Evolutionary conservation across 768 basidiomycete genomes (phyloP), one percentile per base, ranked within the genome.

Genomic region (Mycena chlorophos): DNA sequence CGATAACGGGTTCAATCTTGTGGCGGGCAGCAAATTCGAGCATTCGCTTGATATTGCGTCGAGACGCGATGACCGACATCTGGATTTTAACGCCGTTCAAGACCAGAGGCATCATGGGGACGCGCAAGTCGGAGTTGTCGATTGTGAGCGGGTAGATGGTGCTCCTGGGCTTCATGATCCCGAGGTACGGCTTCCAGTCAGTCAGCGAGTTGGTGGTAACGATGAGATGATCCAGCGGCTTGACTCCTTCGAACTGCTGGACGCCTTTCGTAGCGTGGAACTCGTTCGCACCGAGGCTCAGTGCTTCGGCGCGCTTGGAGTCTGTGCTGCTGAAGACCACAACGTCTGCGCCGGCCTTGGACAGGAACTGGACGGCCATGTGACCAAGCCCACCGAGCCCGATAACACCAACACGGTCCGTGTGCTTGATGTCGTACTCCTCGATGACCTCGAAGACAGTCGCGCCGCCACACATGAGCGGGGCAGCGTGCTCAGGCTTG

Each of bases 311-410:
- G 42, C 38, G 67, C 55, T 75, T 75, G 23, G 42, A 49, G 5
- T 74, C 69, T 0, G 71, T 68, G 23, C 66, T 46, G 4, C 71
- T 73, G 27, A 74, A 69, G 4, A 70, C 74, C 46, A 71, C 66
- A 3, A 75, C 74, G 5, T 69, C 68, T 19, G 71, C 71, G 14
- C 73, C 73, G 69, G 74, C 74, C 60, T 73, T 75, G 29, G 68
- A 56, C 3, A 73, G 71, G 54, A 75, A 75, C 39, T 74, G 71
- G 29, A 75, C 67, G 5, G 69, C 71, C 28, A 75, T 70, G 39
- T 75, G 74, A 6, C 73, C 72, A 16, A 75, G 67, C 5, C 74
- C 73, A 2, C 74, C 73, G 22, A 75, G 8, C 0, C 71, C 73
- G 3, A 73, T 58, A 2, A 74, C 51, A 0, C 69, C 71, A 2